Conservation (phyloP, 2,329 filamentous ascomycete species). For the Sordariomycetes sp. region DNA sequence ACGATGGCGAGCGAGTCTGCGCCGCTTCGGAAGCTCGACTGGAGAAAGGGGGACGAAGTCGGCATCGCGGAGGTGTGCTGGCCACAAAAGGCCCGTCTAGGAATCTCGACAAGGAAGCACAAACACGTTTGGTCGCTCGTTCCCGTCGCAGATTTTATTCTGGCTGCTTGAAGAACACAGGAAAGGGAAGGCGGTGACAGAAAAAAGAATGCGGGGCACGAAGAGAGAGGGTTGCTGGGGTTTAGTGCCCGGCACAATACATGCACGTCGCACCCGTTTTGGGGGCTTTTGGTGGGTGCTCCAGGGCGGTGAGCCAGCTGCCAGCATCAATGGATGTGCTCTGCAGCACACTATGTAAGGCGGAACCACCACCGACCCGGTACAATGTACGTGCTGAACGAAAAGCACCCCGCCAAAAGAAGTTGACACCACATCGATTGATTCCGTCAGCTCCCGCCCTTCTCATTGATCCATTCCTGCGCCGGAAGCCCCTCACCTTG, state of each 20-base stretch:
- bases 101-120: background rate
- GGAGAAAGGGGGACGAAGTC: conserved; percentile 67
- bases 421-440: background rate
- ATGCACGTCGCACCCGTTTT: background rate
- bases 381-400: background rate
- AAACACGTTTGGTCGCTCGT: background rate
- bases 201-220: background rate
- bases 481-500: background rate
- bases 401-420: background rate
- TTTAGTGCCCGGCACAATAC: conserved; percentile 2
- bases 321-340: background rate
- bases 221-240: background rate
- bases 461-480: background rate
- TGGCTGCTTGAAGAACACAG: background rate
- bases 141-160: background rate
- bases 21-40: conserved; percentile 51
- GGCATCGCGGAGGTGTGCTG: background rate
- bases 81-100: background rate
- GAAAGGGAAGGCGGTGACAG: background rate
- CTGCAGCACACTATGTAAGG: background rate
- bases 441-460: background rate
- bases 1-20: conserved; percentile 67
- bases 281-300: background rate
- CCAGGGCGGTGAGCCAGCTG: background rate
- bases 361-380: background rate